Percentiles rank a stretch among this genome's conserved stretches.
These are phyloP conservation scores for Chaetomiaceae sp. DNA, from an alignment of 2,329 filamentous ascomycete species.

Conservation along the genomic window DNA sequence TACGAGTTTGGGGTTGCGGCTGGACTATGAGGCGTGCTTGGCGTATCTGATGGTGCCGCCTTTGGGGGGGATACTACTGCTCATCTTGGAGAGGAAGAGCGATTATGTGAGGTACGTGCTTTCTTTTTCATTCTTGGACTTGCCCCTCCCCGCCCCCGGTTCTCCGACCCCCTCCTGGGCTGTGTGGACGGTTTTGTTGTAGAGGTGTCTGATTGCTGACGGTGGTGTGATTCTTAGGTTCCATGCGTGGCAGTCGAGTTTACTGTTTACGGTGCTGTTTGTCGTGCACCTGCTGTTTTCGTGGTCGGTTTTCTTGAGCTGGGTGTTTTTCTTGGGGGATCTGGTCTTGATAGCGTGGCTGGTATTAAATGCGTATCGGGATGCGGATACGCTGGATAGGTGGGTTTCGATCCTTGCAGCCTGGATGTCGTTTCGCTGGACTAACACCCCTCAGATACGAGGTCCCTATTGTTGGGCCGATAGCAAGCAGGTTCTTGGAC, in stretches of 20 bases:
- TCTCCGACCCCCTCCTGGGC: no score
- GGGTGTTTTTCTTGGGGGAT: constrained; percentile 75
- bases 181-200: not conserved
- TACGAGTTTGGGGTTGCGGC: constrained; percentile 77
- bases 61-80: constrained; percentile 74
- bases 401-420: no score
- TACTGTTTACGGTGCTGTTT: constrained; percentile 72
- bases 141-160: no score
- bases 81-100: constrained; percentile 88
- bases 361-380: constrained; percentile 73
- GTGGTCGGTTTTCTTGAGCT: constrained; percentile 79
- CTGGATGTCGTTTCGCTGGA: no score
- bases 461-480: constrained; percentile 76
- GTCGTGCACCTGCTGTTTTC: constrained; percentile 80
- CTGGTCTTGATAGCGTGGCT: constrained; percentile 71
- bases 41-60: constrained; percentile 86
- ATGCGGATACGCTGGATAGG: constrained; percentile 66
- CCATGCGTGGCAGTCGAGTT: constrained; percentile 90
- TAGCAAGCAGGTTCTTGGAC: constrained; percentile 87
- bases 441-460: constrained; percentile 59
- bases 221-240: constrained; percentile 54
- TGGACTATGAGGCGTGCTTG: constrained; percentile 86
- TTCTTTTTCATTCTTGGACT: not conserved
- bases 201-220: constrained; percentile 1
- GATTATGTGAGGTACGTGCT: constrained; percentile 83